Evolutionary conservation across 2,329 filamentous ascomycete genomes (phyloP).

Genomic region (Orbilia javanica): DNA sequence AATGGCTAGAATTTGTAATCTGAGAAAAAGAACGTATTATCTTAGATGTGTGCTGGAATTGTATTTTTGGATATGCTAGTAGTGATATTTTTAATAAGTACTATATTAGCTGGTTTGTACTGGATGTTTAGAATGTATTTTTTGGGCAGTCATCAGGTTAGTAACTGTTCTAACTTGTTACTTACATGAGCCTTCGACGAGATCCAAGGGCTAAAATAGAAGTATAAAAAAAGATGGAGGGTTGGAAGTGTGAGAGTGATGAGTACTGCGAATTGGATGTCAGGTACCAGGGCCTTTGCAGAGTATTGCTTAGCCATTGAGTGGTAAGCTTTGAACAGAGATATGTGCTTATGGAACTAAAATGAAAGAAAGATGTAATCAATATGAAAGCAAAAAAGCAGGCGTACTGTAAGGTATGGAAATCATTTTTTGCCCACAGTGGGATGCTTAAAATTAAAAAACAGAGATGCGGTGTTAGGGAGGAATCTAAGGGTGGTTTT

Average conservation of each 20-base stretch:
- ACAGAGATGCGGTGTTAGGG: too few species aligned
- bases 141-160: neutral
- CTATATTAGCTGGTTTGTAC: conserved; percentile 9
- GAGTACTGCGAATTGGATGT: conserved; percentile 4
- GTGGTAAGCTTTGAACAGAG: neutral
- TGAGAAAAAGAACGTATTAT: conserved; percentile 8
- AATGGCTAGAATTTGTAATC: conserved; percentile 8
- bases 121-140: conserved; percentile 12
- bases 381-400: too few species aligned
- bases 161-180: conserved; percentile 17
- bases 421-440: too few species aligned
- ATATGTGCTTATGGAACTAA: neutral
- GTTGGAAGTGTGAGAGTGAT: conserved; percentile 1
- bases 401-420: too few species aligned
- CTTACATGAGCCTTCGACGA: conserved; percentile 8
- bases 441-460: too few species aligned
- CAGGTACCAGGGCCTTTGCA: neutral
- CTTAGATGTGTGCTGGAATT: neutral
- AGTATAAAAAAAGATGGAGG: conserved; percentile 7
- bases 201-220: conserved; percentile 1
- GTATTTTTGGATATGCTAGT: conserved; percentile 13
- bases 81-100: conserved; percentile 10
- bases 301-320: neutral
- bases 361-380: too few species aligned
- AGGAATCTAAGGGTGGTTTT: too few species aligned